A percentile compares a stretch with the other conserved stretches of the same genome.
Evolutionary conservation across 2,329 filamentous ascomycete genomes (phyloP).

Genomic region (Cladosporium halotolerans): DNA sequence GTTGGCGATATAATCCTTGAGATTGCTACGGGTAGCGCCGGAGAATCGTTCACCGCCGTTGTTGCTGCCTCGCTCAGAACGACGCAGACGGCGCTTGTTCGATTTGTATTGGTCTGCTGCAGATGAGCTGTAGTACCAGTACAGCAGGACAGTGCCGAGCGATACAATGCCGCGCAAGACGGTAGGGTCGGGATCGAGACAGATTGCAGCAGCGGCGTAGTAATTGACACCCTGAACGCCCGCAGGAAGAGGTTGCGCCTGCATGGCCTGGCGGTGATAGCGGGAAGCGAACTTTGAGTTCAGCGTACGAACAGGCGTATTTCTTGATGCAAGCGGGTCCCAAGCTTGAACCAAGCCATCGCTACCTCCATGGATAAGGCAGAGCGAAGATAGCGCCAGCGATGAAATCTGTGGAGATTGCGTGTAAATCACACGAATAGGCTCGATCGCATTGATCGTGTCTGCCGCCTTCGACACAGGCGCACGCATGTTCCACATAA

Average conservation of each 20-base stretch:
- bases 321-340: conserved; percentile 83
- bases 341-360: conserved; percentile 94
- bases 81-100: conserved; percentile 71
- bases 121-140: conserved; percentile 89
- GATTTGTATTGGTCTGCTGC: conserved; percentile 65
- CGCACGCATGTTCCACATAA: conserved; percentile 80
- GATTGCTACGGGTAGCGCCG: conserved; percentile 59
- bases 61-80: conserved; percentile 60
- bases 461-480: conserved; percentile 49
- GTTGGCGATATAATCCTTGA: conserved; percentile 78
- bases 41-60: conserved; percentile 52
- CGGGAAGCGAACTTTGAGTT: conserved; percentile 79
- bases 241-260: conserved; percentile 60
- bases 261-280: conserved; percentile 66
- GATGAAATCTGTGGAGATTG: conserved; percentile 84
- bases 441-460: conserved; percentile 55
- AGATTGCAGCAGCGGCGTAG: conserved; percentile 75
- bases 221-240: conserved; percentile 64
- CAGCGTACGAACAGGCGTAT: conserved; percentile 74
- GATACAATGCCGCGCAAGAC: conserved; percentile 79
- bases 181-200: conserved; percentile 80
- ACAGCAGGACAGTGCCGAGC: conserved; percentile 79
- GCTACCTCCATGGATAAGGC: conserved; percentile 86
- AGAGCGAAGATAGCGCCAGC: conserved; percentile 75
- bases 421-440: conserved; percentile 78